Conservation (phyloP, 371 early-diverging fungal genomes). For the Mycotypha africana region DNA sequence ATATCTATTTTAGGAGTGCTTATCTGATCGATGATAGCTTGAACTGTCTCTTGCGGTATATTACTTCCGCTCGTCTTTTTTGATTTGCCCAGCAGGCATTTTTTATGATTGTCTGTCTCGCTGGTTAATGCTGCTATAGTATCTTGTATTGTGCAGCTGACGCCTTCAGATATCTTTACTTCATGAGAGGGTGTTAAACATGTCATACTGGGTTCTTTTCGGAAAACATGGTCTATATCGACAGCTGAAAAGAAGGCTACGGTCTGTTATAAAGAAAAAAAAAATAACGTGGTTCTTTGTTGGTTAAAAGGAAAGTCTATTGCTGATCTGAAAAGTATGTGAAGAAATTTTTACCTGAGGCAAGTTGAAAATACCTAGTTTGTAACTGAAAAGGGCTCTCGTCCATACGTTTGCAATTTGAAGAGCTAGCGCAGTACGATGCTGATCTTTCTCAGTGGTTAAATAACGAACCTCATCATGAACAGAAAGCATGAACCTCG, state of each 20-base stretch:
- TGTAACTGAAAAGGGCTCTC: conserved; percentile 81
- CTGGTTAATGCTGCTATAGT: conserved; percentile 29
- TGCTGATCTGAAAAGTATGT: too few species aligned
- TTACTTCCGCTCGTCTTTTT: not conserved
- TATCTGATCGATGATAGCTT: conserved; percentile 3
- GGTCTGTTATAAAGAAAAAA: too few species aligned
- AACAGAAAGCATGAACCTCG: conserved; percentile 89
- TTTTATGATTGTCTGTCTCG: conserved; percentile 2
- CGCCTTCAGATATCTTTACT: conserved; percentile 57
- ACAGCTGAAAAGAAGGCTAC: conserved; percentile 95
- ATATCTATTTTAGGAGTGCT: not conserved
- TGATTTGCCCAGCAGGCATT: conserved; percentile 18
- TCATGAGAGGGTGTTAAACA: conserved; percentile 77
- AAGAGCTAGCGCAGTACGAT: conserved; percentile 80
- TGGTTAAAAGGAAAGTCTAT: not conserved
- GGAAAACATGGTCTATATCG: conserved; percentile 88
- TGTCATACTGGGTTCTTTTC: conserved; percentile 85
- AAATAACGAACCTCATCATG: conserved; percentile 96
- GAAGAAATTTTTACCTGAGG: conserved; percentile 62
- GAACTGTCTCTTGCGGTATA: not conserved
- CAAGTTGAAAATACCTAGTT: conserved; percentile 81
- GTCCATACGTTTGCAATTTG: conserved; percentile 95
- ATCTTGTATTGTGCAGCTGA: conserved; percentile 49
- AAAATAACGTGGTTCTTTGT: too few species aligned
- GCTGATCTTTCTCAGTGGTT: conserved; percentile 69